Evolutionary conservation across 345 rosid genomes (phyloP), one percentile per base, ranked within the genome.

Genomic region (Camelina sativa): DNA sequence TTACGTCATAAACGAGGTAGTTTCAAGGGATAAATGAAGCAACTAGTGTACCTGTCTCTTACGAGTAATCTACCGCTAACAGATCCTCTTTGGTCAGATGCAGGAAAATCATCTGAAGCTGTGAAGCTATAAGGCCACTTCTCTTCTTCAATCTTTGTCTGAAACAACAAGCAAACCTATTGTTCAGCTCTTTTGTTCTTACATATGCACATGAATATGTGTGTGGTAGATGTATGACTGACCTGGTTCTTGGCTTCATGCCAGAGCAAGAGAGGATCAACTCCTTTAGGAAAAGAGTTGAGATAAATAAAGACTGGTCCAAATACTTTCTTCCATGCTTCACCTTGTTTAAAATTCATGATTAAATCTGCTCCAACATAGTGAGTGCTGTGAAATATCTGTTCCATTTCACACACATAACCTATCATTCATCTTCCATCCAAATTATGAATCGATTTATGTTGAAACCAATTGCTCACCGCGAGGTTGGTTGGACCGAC

Each of bases 271-370:
- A 51, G 81, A 2, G 89, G 84, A 68, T 88, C 86, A 35, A 73
- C 80, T 70, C 32, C 82, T 58, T 75, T 52, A n/a, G 71, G 71
- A 56, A 76, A 62, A 61, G 95, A 81, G 82, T 94, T 94, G 35
- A 94, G 79, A 65, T 94, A 90, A 47, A 91, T 53, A 69, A 90
- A 94, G 70, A 91, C 80, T 0, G 96, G 97, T 71, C 98, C 98
- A 30, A 84, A 87, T 37, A 94, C 97, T 87, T 94, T 94, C 85
- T 88, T 94, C 97, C 98, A 94, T 38, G 86, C 76, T 71, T 91
- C 92, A 53, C 79, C 79, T 8, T 69, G 59, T 69, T 71, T 73
- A 60, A 91, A 85, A 28, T 30, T 84, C 79, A 87, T 78, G 28
- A 90, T 71, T 70, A 91, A 70, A 2, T 87, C 98, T 44, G 71